Base-by-base conservation (phyloP, 116 monocot genomes). In the Trichopus zeylanicus region DNA sequence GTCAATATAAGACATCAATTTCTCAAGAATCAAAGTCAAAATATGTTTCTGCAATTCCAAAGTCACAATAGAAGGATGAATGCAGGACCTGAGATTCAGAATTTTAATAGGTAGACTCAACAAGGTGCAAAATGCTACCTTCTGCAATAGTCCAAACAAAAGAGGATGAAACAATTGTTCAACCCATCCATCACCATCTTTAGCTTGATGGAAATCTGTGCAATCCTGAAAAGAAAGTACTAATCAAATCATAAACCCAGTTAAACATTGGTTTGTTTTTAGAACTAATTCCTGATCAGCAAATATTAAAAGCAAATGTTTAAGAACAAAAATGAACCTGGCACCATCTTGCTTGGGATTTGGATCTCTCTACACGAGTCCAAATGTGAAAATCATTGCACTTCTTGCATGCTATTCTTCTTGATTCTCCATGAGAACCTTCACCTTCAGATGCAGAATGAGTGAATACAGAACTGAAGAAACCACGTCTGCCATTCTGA, bases 121-220 rank as follows among this genome's bases (percentile, higher is more conserved):
- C n/a, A n/a, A n/a, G 12, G 42, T 42, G 19, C 21, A 13, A 55
- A 7, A 13, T 20, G 27, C 15, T 62, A 93, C 93, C 86, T 89
- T 93, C 13, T 86, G 80, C 65, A 93, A 9, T 24, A 89, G 58
- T 11, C 93, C 89, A 74, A 93, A 97, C 55, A 97, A 30, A 73
- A 97, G 67, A 16, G 91, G 84, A 54, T 82, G 77, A 59, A 60
- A 75, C 24, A 79, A 77, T 67, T 97, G 91, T 71, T 97, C 97
- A 38, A 97, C 78, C 97, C 97, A 97, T 72, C 97, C 97, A 82
- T 97, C 97, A 57, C 97, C 91, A 73, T 97, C 97, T 78, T 87
- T 91, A 51, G 87, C 84, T 69, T 71, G 87, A 77, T 91, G 97
- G 22, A 87, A 85, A 32, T 87, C 97, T 47, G 87, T 82, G 70